These are phyloP conservation scores for Isoetes taiwanensis DNA, from an alignment of 75 land plant species.

Conservation along the genomic window DNA sequence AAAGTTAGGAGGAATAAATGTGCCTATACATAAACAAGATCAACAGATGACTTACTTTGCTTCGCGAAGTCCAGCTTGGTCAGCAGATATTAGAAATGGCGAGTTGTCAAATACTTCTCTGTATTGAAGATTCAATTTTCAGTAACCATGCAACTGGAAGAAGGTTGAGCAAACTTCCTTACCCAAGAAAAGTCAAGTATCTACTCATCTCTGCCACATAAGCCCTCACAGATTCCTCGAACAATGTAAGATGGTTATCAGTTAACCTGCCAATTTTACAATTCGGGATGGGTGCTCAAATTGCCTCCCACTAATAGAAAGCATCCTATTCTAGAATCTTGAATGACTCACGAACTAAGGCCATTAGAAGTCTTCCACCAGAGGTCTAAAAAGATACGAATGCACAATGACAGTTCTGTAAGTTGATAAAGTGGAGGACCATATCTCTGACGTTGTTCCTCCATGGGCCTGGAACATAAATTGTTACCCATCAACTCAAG, in stretches of 20 bases:
- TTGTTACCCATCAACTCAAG: background rate
- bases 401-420: constrained; percentile 42
- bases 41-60: constrained; percentile 29
- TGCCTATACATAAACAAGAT: too few species aligned
- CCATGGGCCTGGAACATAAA: constrained; percentile 76
- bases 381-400: constrained; percentile 50
- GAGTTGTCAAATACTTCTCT: constrained; percentile 86
- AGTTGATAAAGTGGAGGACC: constrained; percentile 85
- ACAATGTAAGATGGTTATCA: constrained; percentile 23
- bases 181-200: constrained; percentile 67
- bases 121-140: constrained; percentile 10
- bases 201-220: constrained; percentile 69
- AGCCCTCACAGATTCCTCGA: constrained; percentile 45
- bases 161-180: constrained; percentile 3
- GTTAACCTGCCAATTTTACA: constrained; percentile 28
- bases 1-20: too few species aligned
- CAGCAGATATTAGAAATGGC: constrained; percentile 91
- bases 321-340: background rate
- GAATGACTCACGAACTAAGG: background rate
- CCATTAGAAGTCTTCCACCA: constrained; percentile 29
- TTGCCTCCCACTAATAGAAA: too few species aligned
- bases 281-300: too few species aligned
- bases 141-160: background rate
- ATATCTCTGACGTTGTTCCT: constrained; percentile 89
- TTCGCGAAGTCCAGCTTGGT: constrained; percentile 57